Evolutionary conservation across 805 yeast genomes (phyloP).

Genomic region (Yarrowia yakushimensis): DNA sequence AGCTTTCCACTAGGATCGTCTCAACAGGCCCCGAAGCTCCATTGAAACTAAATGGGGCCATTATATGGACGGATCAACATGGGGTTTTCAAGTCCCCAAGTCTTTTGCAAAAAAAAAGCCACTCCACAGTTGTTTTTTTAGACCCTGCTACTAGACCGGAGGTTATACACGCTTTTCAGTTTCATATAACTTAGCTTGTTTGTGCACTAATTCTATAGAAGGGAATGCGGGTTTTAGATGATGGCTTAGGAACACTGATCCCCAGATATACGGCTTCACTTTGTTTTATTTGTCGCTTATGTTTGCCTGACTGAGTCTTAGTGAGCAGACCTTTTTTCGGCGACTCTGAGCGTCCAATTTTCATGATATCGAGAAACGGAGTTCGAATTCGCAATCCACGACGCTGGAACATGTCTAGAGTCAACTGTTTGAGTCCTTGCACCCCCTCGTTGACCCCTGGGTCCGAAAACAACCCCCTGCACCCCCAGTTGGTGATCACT

Average conservation of each 20-base stretch:
- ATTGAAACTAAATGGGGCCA: no score
- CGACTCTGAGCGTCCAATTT: no score
- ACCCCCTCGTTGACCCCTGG: no score
- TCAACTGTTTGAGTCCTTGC: neutral
- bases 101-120: no score
- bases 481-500: neutral
- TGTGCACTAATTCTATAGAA: neutral
- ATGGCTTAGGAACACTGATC: neutral
- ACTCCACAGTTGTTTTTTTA: no score
- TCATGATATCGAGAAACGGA: neutral
- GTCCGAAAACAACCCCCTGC: no score
- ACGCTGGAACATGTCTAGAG: neutral
- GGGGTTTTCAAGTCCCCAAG: no score
- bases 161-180: neutral
- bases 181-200: constrained; percentile 6
- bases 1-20: no score
- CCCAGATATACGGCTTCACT: neutral
- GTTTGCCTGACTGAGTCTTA: neutral
- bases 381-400: neutral
- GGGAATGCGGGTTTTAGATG: neutral
- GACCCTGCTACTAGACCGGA: no score
- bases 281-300: neutral
- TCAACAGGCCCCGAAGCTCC: no score
- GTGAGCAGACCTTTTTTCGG: no score
- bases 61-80: no score